Percentiles rank a stretch among this genome's conserved stretches.
Conservation (phyloP, 2,329 filamentous ascomycete genomes). For the Arthrobotrys sinensis region DNA sequence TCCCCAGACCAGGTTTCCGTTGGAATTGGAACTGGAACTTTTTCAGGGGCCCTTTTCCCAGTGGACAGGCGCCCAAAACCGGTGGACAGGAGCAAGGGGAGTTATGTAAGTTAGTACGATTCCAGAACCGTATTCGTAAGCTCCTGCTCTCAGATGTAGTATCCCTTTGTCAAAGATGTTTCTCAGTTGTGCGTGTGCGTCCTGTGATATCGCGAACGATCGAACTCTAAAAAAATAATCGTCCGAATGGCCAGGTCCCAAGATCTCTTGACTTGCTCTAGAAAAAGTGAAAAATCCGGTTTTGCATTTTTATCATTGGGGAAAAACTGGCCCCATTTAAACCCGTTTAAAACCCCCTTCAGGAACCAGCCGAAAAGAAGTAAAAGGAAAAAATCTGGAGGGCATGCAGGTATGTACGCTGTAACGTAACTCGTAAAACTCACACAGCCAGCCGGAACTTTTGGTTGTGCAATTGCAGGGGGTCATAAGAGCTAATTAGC, state of each 20-base stretch:
- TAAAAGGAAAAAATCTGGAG: not conserved
- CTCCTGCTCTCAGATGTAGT: too few species aligned
- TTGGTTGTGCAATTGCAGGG: conserved; percentile 3
- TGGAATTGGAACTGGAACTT: conserved; percentile 13
- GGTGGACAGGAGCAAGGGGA: too few species aligned
- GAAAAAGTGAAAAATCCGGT: not conserved
- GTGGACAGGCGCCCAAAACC: not conserved
- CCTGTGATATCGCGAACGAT: too few species aligned
- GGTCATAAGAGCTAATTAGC: conserved; percentile 6
- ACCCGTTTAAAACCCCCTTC: not conserved
- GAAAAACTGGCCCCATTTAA: not conserved
- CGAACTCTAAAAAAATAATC: too few species aligned
- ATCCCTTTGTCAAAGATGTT: too few species aligned
- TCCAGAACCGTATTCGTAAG: too few species aligned
- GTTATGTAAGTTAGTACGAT: too few species aligned
- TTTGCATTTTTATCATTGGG: not conserved
- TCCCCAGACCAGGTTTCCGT: conserved; percentile 6
- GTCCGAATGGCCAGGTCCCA: too few species aligned
- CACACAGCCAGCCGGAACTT: not conserved
- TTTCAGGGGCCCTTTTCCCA: not conserved
- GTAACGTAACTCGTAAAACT: not conserved
- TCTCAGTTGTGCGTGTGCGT: too few species aligned
- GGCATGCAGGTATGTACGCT: not conserved
- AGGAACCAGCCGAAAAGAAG: conserved; percentile 10
- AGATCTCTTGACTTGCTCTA: too few species aligned